Conservation (phyloP, 2,329 filamentous ascomycete species). For the Nectriaceae sp. region DNA sequence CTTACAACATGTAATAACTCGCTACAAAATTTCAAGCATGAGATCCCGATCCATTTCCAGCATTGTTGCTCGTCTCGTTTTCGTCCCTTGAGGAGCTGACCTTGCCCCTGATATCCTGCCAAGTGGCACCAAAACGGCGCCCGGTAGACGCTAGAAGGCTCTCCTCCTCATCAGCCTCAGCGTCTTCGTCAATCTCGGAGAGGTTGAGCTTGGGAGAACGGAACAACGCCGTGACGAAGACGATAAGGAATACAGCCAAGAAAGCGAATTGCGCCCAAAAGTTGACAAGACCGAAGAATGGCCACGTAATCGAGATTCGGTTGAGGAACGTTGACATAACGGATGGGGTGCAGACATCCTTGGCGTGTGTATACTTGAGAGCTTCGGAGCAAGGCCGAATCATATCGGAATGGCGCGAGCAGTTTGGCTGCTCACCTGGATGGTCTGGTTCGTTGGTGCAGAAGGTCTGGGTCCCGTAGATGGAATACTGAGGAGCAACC, state of each 20-base stretch:
- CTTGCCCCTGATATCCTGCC: constrained; percentile 79
- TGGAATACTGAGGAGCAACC: constrained; percentile 93
- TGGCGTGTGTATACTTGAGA: constrained; percentile 68
- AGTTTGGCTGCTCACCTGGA: constrained; percentile 72
- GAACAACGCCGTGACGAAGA: constrained; percentile 79
- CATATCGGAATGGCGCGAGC: constrained; percentile 67
- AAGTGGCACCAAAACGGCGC: constrained; percentile 79
- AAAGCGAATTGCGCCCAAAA: constrained; percentile 98
- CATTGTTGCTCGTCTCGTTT: constrained; percentile 3
- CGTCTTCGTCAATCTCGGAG: constrained; percentile 80
- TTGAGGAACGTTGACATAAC: constrained; percentile 93
- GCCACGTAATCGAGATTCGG: constrained; percentile 88
- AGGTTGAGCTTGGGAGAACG: constrained; percentile 77
- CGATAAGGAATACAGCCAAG: constrained; percentile 77
- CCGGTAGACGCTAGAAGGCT: constrained; percentile 83
- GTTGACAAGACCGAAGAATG: constrained; percentile 87
- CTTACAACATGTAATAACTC: too few species aligned
- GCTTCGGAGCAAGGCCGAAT: constrained; percentile 83
- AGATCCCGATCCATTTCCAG: background rate
- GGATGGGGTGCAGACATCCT: constrained; percentile 84
- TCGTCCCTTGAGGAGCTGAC: constrained; percentile 17
- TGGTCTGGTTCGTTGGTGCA: constrained; percentile 71
- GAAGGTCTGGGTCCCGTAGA: constrained; percentile 91
- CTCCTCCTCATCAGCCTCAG: constrained; percentile 92
- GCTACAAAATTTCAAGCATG: background rate